A percentile compares a stretch with the other conserved stretches of the same genome.
Conservation (phyloP, 2,329 filamentous ascomycete species). For the Botrytis deweyae region DNA sequence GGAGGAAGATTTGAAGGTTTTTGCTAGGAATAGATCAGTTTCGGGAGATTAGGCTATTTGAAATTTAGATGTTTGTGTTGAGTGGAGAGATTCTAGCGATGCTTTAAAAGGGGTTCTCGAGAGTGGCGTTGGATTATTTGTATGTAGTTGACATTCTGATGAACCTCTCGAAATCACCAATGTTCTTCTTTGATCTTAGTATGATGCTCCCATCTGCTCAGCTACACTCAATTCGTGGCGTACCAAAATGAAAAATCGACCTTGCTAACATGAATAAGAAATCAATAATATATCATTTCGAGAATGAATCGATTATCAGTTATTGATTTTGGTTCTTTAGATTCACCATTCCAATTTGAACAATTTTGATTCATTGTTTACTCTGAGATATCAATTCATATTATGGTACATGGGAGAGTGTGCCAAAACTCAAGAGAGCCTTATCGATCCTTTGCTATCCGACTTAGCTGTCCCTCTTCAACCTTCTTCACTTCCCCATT, state of each 20-base stretch:
- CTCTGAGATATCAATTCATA: not conserved
- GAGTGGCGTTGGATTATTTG: not conserved
- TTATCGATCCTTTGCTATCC: not conserved
- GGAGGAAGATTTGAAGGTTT: not conserved
- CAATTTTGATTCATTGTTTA: not conserved
- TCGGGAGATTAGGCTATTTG: not conserved
- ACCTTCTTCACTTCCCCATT: not conserved
- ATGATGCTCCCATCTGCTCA: not conserved
- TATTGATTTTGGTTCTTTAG: not conserved
- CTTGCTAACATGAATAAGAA: not conserved
- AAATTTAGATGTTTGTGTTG: not conserved
- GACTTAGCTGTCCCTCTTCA: not conserved
- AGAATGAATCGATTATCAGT: not conserved
- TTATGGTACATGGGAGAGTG: not conserved
- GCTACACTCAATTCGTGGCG: not conserved
- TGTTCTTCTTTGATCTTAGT: not conserved
- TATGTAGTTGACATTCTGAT: not conserved
- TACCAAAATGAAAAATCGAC: not conserved
- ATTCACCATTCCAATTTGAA: not conserved
- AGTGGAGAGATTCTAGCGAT: not conserved
- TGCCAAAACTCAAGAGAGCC: not conserved
- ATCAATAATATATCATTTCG: not conserved
- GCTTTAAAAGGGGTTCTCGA: not conserved
- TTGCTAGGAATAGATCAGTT: not conserved
- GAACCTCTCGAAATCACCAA: not conserved